Evolutionary conservation across 352 stramenopile genomes (phyloP), one percentile per base, ranked within the genome.

Genomic region (Pythium inflatum): DNA sequence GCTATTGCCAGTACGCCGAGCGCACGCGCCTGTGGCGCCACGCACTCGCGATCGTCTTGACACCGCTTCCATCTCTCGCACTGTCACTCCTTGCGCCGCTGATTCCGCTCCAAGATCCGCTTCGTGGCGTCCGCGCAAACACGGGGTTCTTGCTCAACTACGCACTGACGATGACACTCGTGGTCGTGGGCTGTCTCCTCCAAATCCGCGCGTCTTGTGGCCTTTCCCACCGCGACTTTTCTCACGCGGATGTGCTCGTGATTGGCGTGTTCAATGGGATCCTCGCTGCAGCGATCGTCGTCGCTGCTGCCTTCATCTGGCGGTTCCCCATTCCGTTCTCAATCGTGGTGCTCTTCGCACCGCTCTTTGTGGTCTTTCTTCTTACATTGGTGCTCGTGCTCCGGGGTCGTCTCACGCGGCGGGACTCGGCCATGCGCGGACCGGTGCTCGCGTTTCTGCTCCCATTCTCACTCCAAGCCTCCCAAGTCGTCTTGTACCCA

Each of bases 401-500:
- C 13, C 50, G 30, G 8, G n/a, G 50, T 20, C 50, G 50, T 7
- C 31, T 58, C 3, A 11, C 24, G 30, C 31, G 30, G 14, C 48
- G 48, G 5, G 46, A 53, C n/a, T 53, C 46, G 12, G 13, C 9
- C 25, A 9, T 56, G 14, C 41, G 43, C 2, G 18, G 33, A 3
- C 31, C 40, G 1, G 11, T 66, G 16, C 16, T 60, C 11, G 22
- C 14, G 24, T 73, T 56, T 27, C 20, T 65, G 2, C 59, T 46
- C 1, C 46, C 31, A 12, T 51, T 66, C 16, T 25, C 33, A 5
- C 41, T 69, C 16, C 67, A 74, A 20, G 22, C 36, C 27, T 60
- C 48, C 18, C 67, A 74, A 25, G 33, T 69, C 43, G 40, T 69
- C n/a, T 4, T 66, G 9, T 74, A 74, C 41, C 38, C 59, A 13